phyloP scores from a whole-genome alignment of 768 basidiomycete species.

The Calocybe cyanea region DNA sequence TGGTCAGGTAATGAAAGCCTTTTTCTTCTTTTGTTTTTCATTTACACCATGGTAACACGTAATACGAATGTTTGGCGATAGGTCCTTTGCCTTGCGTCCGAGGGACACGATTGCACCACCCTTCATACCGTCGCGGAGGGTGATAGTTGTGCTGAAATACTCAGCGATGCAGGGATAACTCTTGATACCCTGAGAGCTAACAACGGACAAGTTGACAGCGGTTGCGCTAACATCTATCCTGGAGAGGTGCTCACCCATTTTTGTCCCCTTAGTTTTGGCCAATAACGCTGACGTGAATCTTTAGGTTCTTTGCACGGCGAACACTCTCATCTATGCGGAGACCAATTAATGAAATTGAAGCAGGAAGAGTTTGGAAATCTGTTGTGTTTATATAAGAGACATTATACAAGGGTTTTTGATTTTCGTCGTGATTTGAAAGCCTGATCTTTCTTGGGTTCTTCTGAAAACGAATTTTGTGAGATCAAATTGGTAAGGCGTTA shows the following conservation, averaged over 20 bases:
- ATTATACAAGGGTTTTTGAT: no score
- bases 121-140: slow-evolving; percentile 42
- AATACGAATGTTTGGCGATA: slow-evolving; percentile 15
- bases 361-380: no score
- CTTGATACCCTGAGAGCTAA: slow-evolving; percentile 47
- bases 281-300: neutral
- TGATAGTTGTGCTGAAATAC: slow-evolving; percentile 50
- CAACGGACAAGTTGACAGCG: slow-evolving; percentile 58
- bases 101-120: slow-evolving; percentile 53
- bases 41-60: neutral
- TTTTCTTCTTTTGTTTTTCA: neutral
- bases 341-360: no score
- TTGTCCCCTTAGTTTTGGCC: neutral
- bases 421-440: no score
- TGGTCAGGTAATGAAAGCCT: slow-evolving; percentile 36
- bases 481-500: no score
- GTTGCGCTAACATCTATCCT: slow-evolving; percentile 53
- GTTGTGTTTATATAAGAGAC: no score
- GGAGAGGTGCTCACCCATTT: slow-evolving; percentile 41
- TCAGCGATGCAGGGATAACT: slow-evolving; percentile 36
- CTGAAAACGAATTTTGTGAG: no score
- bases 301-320: slow-evolving; percentile 13
- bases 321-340: slow-evolving; percentile 1
- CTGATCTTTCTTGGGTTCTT: no score
- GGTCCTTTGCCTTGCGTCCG: slow-evolving; percentile 53